These are phyloP conservation scores for Vaccinium corymbosum DNA, from an alignment of 148 eudicot species.

Conservation along the genomic window DNA sequence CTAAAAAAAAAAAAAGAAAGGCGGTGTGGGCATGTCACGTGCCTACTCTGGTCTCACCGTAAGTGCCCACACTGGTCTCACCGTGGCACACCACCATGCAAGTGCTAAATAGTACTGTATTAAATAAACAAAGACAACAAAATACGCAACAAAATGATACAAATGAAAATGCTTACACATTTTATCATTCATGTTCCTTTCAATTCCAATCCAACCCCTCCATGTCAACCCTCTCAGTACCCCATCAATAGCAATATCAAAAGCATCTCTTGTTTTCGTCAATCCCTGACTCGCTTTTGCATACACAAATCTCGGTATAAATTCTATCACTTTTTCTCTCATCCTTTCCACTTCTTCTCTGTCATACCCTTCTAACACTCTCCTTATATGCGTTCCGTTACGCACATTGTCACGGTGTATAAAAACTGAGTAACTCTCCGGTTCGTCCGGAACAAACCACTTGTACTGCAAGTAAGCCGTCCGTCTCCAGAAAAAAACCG, in stretches of 20 bases:
- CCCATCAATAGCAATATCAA: not conserved
- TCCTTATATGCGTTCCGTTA: not conserved
- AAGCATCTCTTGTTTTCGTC: not conserved
- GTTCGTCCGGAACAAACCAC: conserved; percentile 77
- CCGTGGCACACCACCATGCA: too few species aligned
- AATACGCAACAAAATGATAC: too few species aligned
- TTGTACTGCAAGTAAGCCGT: conserved; percentile 79
- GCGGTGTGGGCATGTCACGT: too few species aligned
- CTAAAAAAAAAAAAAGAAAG: too few species aligned
- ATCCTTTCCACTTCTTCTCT: not conserved
- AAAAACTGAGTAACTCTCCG: conserved; percentile 61
- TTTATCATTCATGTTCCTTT: too few species aligned
- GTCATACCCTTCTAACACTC: not conserved
- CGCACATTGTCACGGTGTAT: not conserved
- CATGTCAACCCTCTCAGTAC: not conserved
- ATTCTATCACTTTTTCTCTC: not conserved
- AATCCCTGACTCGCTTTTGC: not conserved
- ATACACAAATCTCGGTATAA: not conserved
- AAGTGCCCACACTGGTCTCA: too few species aligned
- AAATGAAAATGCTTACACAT: too few species aligned
- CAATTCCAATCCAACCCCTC: too few species aligned
- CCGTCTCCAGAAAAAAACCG: conserved; percentile 57
- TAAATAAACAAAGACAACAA: too few species aligned
- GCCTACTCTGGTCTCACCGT: too few species aligned
- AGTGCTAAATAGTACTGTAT: too few species aligned